These are phyloP conservation scores for Schizophyllum commune DNA, from an alignment of 1,284 basidiomycete genomes.

Conservation along the genomic window DNA sequence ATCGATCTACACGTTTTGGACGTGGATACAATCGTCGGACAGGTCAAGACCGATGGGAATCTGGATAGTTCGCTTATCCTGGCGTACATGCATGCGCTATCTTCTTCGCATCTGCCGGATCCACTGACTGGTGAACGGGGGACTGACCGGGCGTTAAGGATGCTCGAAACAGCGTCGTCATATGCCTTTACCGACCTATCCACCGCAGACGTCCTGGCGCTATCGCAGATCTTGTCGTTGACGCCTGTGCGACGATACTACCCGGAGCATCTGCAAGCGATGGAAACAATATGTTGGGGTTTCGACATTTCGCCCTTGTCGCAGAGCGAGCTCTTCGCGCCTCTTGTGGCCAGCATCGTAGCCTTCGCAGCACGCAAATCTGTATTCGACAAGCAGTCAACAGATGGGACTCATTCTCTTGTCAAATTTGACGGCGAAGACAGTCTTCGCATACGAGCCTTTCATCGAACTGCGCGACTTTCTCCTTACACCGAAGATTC, in stretches of 20 bases:
- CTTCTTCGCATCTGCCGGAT: slow-evolving; percentile 20
- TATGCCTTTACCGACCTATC: slow-evolving; percentile 19
- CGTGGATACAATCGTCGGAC: slow-evolving; percentile 17
- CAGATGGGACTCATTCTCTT: no score
- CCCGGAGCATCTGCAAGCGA: slow-evolving; percentile 14
- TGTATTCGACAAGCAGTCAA: not conserved
- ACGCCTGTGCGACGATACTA: slow-evolving; percentile 18
- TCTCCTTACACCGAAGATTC: not conserved
- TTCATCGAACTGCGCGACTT: not conserved
- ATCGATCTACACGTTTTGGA: slow-evolving; percentile 13
- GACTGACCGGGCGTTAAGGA: slow-evolving; percentile 19
- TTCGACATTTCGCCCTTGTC: not conserved
- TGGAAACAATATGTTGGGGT: slow-evolving; percentile 6
- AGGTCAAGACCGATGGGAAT: slow-evolving; percentile 14
- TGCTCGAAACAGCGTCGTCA: slow-evolving; percentile 15
- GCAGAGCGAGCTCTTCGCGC: slow-evolving; percentile 3
- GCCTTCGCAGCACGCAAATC: slow-evolving; percentile 2
- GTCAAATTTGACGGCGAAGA: not conserved
- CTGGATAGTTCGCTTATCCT: slow-evolving; percentile 16
- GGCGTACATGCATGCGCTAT: slow-evolving; percentile 21
- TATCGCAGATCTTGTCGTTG: slow-evolving; percentile 16
- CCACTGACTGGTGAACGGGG: slow-evolving; percentile 22
- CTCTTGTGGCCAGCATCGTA: slow-evolving; percentile 3
- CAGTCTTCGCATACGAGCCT: slow-evolving; percentile 3
- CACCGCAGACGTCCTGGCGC: slow-evolving; percentile 4